Percentiles rank a stretch among this genome's conserved stretches.
These are phyloP conservation scores for Tylopilus subfusipes DNA, from an alignment of 768 basidiomycete genomes.

Conservation along the genomic window DNA sequence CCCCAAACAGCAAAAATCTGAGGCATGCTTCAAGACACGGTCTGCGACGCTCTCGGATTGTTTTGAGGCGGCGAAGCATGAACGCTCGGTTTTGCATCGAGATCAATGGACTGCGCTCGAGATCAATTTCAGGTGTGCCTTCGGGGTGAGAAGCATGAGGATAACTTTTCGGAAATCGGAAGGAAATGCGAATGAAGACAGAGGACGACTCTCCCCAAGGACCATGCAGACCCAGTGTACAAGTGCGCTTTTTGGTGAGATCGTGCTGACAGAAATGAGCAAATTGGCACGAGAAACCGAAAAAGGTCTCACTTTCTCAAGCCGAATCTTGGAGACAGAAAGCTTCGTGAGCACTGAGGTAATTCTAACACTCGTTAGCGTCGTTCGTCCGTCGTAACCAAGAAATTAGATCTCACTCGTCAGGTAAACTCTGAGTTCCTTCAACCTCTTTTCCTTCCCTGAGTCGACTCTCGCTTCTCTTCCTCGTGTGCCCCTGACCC, in stretches of 20 bases:
- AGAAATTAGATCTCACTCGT: conserved; percentile 52
- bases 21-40: conserved; percentile 86
- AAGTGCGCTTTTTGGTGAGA: conserved; percentile 67
- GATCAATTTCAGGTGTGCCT: conserved; percentile 69
- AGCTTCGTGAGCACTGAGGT: conserved; percentile 69
- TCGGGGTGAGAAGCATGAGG: conserved; percentile 59
- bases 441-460: conserved; percentile 34
- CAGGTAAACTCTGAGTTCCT: conserved; percentile 55
- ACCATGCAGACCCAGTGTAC: conserved; percentile 82
- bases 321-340: conserved; percentile 65
- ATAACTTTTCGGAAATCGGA: conserved; percentile 85
- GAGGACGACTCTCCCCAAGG: conserved; percentile 88
- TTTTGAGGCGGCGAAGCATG: conserved; percentile 72
- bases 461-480: conserved; percentile 47
- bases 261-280: conserved; percentile 47
- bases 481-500: conserved; percentile 25
- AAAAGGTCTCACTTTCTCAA: conserved; percentile 67
- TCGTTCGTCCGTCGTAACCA: background rate
- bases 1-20: conserved; percentile 71
- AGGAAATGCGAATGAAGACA: conserved; percentile 83
- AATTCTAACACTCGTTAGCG: conserved; percentile 44
- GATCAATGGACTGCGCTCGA: conserved; percentile 81
- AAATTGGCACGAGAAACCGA: background rate
- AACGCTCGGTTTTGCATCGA: conserved; percentile 72
- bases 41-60: conserved; percentile 64